Evolutionary conservation across 177 flowering plant genomes (phyloP).

Genomic region (Telopea speciosissima): DNA sequence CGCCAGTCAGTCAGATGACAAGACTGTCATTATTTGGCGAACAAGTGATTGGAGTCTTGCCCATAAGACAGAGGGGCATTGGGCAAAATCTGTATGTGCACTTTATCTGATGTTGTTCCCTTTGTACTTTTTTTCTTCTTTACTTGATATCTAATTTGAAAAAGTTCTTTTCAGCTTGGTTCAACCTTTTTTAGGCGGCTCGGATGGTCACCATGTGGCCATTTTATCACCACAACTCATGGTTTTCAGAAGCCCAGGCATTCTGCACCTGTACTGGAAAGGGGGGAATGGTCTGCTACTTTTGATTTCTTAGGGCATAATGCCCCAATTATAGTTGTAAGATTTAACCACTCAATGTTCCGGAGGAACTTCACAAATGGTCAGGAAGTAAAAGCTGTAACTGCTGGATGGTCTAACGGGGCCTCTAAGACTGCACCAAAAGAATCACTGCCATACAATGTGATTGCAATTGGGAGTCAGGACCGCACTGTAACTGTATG

Average conservation of each 20-base stretch:
- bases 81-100: conserved; percentile 84
- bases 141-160: conserved; percentile 11
- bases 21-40: conserved; percentile 97
- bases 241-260: conserved; percentile 99
- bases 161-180: conserved; percentile 67
- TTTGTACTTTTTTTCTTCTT: neutral
- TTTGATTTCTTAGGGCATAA: conserved; percentile 98
- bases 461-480: conserved; percentile 98
- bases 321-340: conserved; percentile 95
- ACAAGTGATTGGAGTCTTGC: conserved; percentile 99
- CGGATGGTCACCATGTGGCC: conserved; percentile 99
- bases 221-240: conserved; percentile 97
- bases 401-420: conserved; percentile 85
- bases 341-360: conserved; percentile 97
- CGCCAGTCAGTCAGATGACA: conserved; percentile 99
- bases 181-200: conserved; percentile 98
- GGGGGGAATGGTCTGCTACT: conserved; percentile 99
- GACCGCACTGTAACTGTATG: conserved; percentile 97
- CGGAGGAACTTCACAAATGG: conserved; percentile 46
- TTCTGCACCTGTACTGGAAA: conserved; percentile 97
- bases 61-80: conserved; percentile 96
- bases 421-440: conserved; percentile 57
- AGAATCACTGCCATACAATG: conserved; percentile 83
- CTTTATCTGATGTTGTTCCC: neutral
- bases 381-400: conserved; percentile 54